Evolutionary conservation across 164 flowering plant species (phyloP).

Genomic region (Vitis rotundifolia): DNA sequence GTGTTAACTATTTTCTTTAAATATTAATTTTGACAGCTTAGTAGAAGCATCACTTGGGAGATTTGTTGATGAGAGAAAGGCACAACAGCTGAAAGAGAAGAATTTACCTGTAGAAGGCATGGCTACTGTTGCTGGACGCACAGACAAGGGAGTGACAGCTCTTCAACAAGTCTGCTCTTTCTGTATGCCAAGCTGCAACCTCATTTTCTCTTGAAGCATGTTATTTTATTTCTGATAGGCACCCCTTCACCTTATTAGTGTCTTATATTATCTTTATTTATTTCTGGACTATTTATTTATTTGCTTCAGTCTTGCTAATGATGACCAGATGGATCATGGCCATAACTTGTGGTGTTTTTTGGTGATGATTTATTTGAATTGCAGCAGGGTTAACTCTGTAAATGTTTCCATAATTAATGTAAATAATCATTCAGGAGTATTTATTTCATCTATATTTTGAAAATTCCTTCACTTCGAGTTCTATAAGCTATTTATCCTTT

Average conservation of each 20-base stretch:
- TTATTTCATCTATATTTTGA: no score
- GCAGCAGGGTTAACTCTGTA: no score
- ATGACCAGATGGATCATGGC: no score
- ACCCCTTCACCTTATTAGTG: neutral
- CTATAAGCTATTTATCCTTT: no score
- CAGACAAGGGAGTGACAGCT: slow-evolving; percentile 97
- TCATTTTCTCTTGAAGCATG: neutral
- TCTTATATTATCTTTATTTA: no score
- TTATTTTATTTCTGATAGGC: neutral
- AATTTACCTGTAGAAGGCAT: slow-evolving; percentile 76
- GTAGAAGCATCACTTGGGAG: slow-evolving; percentile 73
- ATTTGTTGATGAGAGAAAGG: slow-evolving; percentile 87
- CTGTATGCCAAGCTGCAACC: slow-evolving; percentile 41
- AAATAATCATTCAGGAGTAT: no score
- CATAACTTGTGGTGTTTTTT: no score
- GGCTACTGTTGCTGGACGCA: slow-evolving; percentile 86
- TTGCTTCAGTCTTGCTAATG: no score
- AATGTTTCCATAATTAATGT: no score
- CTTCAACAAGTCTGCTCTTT: slow-evolving; percentile 91
- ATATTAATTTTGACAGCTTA: slow-evolving; percentile 30
- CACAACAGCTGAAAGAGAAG: slow-evolving; percentile 54
- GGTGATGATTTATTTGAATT: no score
- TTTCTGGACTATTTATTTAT: no score
- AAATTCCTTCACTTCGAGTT: no score
- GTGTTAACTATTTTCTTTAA: neutral